phyloP scores from a whole-genome alignment of 202 grass and related monocot species.

The Setaria italica region DNA sequence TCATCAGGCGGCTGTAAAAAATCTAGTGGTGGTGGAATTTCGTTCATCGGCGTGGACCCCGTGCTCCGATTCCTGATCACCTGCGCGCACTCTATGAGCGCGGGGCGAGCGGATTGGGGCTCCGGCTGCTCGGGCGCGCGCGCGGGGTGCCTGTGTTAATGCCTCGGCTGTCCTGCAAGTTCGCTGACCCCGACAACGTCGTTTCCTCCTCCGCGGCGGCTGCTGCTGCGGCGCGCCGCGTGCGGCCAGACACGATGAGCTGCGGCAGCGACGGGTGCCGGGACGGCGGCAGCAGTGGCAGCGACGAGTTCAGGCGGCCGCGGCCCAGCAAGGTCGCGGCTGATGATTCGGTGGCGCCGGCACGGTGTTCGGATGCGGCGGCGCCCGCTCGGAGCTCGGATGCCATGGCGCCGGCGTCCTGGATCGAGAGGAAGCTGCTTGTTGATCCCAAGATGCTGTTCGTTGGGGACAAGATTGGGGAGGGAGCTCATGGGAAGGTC shows the following conservation, averaged over 20 bases:
- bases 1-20: constrained; percentile 6
- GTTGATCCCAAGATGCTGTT: constrained; percentile 89
- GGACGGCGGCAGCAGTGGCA: constrained; percentile 35
- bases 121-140: constrained; percentile 10
- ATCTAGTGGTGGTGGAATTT: not conserved
- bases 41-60: not conserved
- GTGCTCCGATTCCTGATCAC: constrained; percentile 18
- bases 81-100: constrained; percentile 16
- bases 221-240: constrained; percentile 20
- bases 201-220: constrained; percentile 8
- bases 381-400: constrained; percentile 41
- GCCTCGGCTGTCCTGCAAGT: constrained; percentile 53
- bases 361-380: constrained; percentile 40
- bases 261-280: constrained; percentile 62
- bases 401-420: constrained; percentile 43
- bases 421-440: constrained; percentile 86
- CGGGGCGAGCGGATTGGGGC: not conserved
- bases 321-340: constrained; percentile 65
- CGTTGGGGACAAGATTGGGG: constrained; percentile 88
- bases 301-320: constrained; percentile 56
- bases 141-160: constrained; percentile 45
- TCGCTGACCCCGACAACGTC: constrained; percentile 36
- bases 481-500: constrained; percentile 98
- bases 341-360: constrained; percentile 51
- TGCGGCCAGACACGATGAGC: constrained; percentile 58